Evolutionary conservation across 768 basidiomycete genomes (phyloP), one percentile per base, ranked within the genome.

Genomic region (Phaeotremella skinneri): DNA sequence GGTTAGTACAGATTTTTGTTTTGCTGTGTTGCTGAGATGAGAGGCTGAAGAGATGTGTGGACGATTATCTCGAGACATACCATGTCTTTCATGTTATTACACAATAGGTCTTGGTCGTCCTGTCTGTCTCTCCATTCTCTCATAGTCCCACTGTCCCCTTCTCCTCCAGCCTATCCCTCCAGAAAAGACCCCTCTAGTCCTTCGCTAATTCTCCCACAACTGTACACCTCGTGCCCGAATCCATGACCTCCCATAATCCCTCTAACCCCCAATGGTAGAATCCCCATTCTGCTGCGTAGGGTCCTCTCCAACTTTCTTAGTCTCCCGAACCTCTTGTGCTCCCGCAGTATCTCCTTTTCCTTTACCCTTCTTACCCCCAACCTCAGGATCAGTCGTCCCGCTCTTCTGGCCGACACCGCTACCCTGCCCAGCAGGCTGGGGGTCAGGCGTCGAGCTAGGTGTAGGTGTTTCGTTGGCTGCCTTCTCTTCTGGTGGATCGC

Each of bases 261-360:
- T 23, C 47, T 67, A 73, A 55, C 72, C 72, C 6, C 72, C 72
- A 31, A 65, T 74, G 17, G 70, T 67, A 39, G 34, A 17, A 4
- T 65, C 72, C 2, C 67, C 60, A 26, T 66, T 63, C 47, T 62
- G 61, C 54, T 74, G 62, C 69, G 70, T 70, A 3, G 72, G 69
- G 6, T 63, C 57, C 49, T 71, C 62, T 17, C 72, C 72, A 25
- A 74, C 41, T 55, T 74, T 74, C 62, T 74, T 74, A 23, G 72
- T 74, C 62, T 74, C 72, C 30, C 55, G 61, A n/a, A 68, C 61
- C 49, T 66, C 62, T 47, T 64, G 58, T n/a, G 34, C 17, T 7
- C 17, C 51, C 61, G 3, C 52, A 48, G n/a, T 62, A 29, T 20
- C 52, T 59, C 9, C 58, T 52, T 2, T 41, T 41, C 31, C 59